Base-by-base conservation (phyloP, 768 basidiomycete species). In the Suillus occidentalis region DNA sequence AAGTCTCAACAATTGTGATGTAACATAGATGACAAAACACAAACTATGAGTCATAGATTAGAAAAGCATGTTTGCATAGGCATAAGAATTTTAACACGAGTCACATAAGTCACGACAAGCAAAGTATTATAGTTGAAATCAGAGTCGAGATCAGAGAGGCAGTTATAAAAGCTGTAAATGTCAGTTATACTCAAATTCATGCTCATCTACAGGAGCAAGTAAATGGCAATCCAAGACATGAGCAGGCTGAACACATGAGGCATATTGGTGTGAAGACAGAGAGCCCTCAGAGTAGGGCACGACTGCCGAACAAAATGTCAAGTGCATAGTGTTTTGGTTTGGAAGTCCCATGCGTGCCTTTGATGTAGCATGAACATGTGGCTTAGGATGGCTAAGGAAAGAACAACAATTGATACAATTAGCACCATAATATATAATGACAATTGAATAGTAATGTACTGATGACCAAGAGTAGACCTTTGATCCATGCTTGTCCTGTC, bases 121-220 rank as follows among this genome's bases (percentile, higher is more conserved):
- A 4, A 31, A 53, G 50, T 55, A 55, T 53, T 31, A 53, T 10
- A 20, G 31, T 53, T 5, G 52, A 53, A 4, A 56, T 56, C 53
- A 13, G 5, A 22, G 47, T 49, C 6, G 47, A 49, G 47, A 49
- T 49, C 47, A 22, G 43, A 55, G 2, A 7, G 34, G 55, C 2
- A 1, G 34, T 56, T 12, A 36, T 6, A 36, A 56, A 12, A 56
- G 55, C 55, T 56, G 55, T 56, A 56, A 56, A 56, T 6, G 2
- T 56, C 34, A 56, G 55, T 56, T 56, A 56, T 36, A 56, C 55
- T 56, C 34, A 12, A 56, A 56, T 56, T 56, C 55, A 12, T 56
- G 0, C 55, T 56, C 55, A 36, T 56, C 12, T 56, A 56, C 55
- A 56, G 34, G 55, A 13, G 55, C 2, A 56, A 56, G 55, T 56